Evolutionary conservation across 1,139 yeast genomes (phyloP).

Genomic region (Protomyces pachydermus): DNA sequence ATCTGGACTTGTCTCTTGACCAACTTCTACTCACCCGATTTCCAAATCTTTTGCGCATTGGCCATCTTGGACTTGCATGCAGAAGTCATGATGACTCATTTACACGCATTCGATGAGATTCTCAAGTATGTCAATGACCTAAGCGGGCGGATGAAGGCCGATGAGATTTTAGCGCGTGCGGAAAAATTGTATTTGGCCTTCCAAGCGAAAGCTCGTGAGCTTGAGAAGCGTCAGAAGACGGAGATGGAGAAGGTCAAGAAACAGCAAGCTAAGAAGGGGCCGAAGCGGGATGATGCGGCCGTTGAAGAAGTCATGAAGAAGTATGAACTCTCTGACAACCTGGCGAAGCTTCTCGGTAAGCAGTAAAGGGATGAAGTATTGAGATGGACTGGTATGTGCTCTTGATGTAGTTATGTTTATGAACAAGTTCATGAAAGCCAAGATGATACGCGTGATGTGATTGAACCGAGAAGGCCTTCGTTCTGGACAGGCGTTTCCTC

Average conservation of each 20-base stretch:
- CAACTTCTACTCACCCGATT: conserved; percentile 76
- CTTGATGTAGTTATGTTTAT: not conserved
- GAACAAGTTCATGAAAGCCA: not conserved
- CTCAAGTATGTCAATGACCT: conserved; percentile 88
- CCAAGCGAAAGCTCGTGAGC: conserved; percentile 17
- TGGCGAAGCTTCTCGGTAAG: not conserved
- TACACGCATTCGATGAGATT: conserved; percentile 80
- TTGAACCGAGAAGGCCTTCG: not conserved
- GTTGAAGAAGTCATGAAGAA: not conserved
- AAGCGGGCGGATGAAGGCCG: conserved; percentile 25
- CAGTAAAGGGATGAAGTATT: not conserved
- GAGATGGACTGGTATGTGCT: not conserved
- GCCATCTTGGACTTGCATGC: conserved; percentile 85
- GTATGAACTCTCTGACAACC: not conserved
- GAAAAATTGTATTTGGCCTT: conserved; percentile 22
- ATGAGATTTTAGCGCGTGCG: conserved; percentile 15
- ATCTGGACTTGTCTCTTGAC: conserved; percentile 96
- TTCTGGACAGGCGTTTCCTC: not conserved
- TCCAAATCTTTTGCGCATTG: conserved; percentile 77
- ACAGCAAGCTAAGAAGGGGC: not conserved
- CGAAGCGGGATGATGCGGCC: not conserved
- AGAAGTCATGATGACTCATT: conserved; percentile 66
- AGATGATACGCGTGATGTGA: not conserved
- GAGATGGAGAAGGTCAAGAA: not conserved
- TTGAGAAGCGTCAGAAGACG: conserved; percentile 5